A percentile compares a stretch with the other conserved stretches of the same genome.
Evolutionary conservation across 768 basidiomycete species (phyloP).

Genomic region (Daedaleopsis nitida): DNA sequence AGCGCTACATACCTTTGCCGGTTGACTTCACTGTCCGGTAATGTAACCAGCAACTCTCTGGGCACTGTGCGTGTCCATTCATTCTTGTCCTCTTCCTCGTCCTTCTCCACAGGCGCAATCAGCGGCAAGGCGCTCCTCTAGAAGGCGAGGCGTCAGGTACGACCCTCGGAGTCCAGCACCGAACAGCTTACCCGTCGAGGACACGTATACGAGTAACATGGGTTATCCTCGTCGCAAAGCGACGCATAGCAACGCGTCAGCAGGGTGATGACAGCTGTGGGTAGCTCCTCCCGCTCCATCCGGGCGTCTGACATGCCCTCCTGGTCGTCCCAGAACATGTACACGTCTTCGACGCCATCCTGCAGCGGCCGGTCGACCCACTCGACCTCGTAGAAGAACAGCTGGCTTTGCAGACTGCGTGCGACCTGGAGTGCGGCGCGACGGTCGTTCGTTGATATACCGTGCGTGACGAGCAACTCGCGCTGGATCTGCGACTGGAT

Average conservation of each 20-base stretch:
- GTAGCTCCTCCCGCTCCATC: slow-evolving; percentile 70
- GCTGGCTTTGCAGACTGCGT: slow-evolving; percentile 85
- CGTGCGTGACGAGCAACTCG: slow-evolving; percentile 76
- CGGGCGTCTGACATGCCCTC: slow-evolving; percentile 63
- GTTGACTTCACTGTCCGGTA: slow-evolving; percentile 77
- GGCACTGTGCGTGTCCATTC: slow-evolving; percentile 57
- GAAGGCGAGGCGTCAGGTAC: not conserved
- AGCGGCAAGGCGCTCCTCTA: slow-evolving; percentile 25
- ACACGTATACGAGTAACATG: slow-evolving; percentile 85
- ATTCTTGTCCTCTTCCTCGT: slow-evolving; percentile 33
- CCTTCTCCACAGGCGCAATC: slow-evolving; percentile 22
- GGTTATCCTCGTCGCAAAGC: slow-evolving; percentile 75
- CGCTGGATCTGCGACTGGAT: slow-evolving; percentile 87
- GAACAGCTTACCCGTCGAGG: slow-evolving; percentile 58
- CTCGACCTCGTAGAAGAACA: slow-evolving; percentile 97
- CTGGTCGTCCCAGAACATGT: slow-evolving; percentile 86
- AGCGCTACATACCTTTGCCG: slow-evolving; percentile 63
- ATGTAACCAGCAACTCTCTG: slow-evolving; percentile 46
- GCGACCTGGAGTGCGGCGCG: slow-evolving; percentile 86
- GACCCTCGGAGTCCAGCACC: not conserved
- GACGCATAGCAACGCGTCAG: slow-evolving; percentile 91
- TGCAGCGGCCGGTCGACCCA: slow-evolving; percentile 84
- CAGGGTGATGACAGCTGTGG: slow-evolving; percentile 88
- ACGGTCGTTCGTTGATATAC: slow-evolving; percentile 74
- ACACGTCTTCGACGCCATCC: slow-evolving; percentile 92